phyloP scores from a whole-genome alignment of 441 rosid genomes.

The Isatis lusitanica region DNA sequence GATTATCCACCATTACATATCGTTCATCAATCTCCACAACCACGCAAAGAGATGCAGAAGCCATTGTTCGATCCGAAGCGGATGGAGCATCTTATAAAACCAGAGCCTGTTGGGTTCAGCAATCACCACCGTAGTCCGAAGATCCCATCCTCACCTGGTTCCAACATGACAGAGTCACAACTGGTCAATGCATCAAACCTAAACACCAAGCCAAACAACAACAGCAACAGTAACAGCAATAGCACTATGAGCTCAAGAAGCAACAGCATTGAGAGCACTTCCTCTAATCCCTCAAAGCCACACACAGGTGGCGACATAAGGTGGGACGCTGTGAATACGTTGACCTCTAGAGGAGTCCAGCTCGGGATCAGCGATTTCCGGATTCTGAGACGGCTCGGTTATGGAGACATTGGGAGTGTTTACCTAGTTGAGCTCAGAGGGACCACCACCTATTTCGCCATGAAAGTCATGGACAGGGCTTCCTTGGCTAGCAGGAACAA shows the following conservation, averaged over 20 bases:
- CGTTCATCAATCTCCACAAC: slow-evolving; percentile 33
- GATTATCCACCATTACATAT: slow-evolving; percentile 28
- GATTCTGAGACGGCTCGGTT: slow-evolving; percentile 76
- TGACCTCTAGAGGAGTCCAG: slow-evolving; percentile 44
- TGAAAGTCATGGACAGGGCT: slow-evolving; percentile 92
- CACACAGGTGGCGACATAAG: slow-evolving; percentile 82
- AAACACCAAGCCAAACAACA: slow-evolving; percentile 34
- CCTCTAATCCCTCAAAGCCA: slow-evolving; percentile 57
- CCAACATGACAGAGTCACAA: slow-evolving; percentile 22
- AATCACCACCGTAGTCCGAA: slow-evolving; percentile 38
- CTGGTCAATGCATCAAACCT: slow-evolving; percentile 28
- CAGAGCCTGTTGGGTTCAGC: slow-evolving; percentile 28
- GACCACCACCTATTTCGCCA: slow-evolving; percentile 60
- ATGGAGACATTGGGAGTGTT: slow-evolving; percentile 87
- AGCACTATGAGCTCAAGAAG: slow-evolving; percentile 42
- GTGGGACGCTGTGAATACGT: slow-evolving; percentile 70
- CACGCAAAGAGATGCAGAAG: slow-evolving; percentile 29
- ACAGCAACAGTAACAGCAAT: slow-evolving; percentile 24
- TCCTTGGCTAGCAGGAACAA: slow-evolving; percentile 88
- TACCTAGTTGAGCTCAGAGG: slow-evolving; percentile 79
- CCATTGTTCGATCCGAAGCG: slow-evolving; percentile 41
- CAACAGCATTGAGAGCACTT: slow-evolving; percentile 62
- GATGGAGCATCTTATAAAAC: slow-evolving; percentile 45
- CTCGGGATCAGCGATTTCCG: slow-evolving; percentile 74
- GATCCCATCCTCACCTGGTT: slow-evolving; percentile 23